Percentiles rank a stretch among this genome's conserved stretches.
These are phyloP conservation scores for Eustoma russellianum DNA, from an alignment of 257 asterid genomes.

Conservation along the genomic window DNA sequence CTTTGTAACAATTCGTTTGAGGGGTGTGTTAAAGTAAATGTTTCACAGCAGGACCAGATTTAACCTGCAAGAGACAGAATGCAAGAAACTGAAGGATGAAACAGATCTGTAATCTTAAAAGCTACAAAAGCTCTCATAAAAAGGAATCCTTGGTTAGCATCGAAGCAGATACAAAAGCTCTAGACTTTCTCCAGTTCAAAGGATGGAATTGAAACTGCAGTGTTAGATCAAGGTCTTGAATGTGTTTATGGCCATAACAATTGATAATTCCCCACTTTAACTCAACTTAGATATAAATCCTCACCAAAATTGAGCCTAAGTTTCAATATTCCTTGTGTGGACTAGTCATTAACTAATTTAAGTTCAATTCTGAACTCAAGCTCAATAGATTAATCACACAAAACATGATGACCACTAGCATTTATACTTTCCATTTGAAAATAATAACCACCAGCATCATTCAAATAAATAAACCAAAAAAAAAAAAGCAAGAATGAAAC, in stretches of 20 bases:
- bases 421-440: neutral
- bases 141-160: neutral
- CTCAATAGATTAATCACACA: neutral
- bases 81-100: neutral
- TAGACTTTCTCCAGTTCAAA: slow-evolving; percentile 7
- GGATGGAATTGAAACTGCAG: too few species aligned
- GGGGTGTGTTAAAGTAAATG: neutral
- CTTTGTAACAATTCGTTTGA: neutral
- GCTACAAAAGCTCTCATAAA: neutral
- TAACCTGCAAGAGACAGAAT: slow-evolving; percentile 5
- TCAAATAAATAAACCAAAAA: neutral
- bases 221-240: too few species aligned
- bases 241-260: too few species aligned
- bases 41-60: neutral
- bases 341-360: neutral
- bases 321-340: neutral
- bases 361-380: neutral
- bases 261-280: slow-evolving; percentile 7
- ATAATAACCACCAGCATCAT: neutral
- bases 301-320: slow-evolving; percentile 21
- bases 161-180: slow-evolving; percentile 12
- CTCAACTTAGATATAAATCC: slow-evolving; percentile 25
- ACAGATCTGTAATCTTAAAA: neutral
- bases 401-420: neutral
- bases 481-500: neutral